Conservation (phyloP, 805 yeast genomes). For the Ogataea parapolymorpha region DNA sequence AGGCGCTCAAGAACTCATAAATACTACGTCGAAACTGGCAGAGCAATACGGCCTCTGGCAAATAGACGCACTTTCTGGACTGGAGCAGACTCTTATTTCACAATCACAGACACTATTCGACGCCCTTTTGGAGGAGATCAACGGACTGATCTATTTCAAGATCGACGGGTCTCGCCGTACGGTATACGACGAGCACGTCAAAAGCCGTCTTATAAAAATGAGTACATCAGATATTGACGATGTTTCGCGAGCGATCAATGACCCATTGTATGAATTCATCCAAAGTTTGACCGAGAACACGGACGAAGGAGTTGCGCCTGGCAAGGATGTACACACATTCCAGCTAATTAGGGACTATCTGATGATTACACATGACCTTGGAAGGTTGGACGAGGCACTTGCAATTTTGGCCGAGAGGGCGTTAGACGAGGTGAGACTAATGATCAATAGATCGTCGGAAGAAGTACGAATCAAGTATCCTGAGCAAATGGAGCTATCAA, state of each 20-base stretch:
- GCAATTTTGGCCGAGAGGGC: slow-evolving; percentile 52
- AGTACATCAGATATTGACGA: slow-evolving; percentile 26
- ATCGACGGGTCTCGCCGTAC: slow-evolving; percentile 27
- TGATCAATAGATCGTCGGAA: slow-evolving; percentile 60
- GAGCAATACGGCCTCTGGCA: slow-evolving; percentile 54
- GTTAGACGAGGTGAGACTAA: slow-evolving; percentile 58
- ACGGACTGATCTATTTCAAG: slow-evolving; percentile 43
- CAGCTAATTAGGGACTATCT: slow-evolving; percentile 21
- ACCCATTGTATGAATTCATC: slow-evolving; percentile 36
- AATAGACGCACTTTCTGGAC: slow-evolving; percentile 49
- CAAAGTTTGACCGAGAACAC: slow-evolving; percentile 22
- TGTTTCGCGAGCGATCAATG: slow-evolving; percentile 30
- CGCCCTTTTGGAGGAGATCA: slow-evolving; percentile 72
- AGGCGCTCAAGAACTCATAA: slow-evolving; percentile 37
- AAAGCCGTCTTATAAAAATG: slow-evolving; percentile 16
- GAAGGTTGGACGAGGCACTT: slow-evolving; percentile 56
- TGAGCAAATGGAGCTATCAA: slow-evolving; percentile 26
- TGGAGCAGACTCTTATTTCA: slow-evolving; percentile 48
- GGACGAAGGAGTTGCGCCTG: slow-evolving; percentile 25
- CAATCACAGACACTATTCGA: slow-evolving; percentile 65
- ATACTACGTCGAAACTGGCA: slow-evolving; percentile 41
- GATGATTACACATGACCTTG: slow-evolving; percentile 40
- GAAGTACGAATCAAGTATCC: slow-evolving; percentile 58
- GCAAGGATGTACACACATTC: slow-evolving; percentile 23
- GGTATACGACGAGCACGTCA: slow-evolving; percentile 24